Evolutionary conservation across 495 filamentous ascomycete genomes (phyloP).

Genomic region (Hypoxylon trugodes): DNA sequence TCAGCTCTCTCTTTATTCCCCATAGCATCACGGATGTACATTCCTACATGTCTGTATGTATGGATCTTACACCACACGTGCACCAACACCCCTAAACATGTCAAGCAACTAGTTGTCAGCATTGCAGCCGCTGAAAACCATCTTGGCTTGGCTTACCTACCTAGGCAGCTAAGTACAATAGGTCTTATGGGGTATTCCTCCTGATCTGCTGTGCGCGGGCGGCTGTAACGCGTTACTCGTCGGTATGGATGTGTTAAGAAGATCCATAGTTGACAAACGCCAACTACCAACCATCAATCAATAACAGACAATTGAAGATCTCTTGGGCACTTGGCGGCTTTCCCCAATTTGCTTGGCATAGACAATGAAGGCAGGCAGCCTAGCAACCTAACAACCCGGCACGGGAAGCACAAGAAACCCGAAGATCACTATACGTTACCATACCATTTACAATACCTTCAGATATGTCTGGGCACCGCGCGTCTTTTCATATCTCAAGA

Average conservation of each 20-base stretch:
- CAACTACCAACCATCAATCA: slow-evolving; percentile 5
- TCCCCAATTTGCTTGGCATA: slow-evolving; percentile 26
- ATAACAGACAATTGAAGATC: slow-evolving; percentile 27
- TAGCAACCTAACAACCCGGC: slow-evolving; percentile 8
- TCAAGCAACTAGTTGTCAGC: slow-evolving; percentile 16
- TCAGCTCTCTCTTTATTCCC: neutral
- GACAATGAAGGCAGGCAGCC: neutral
- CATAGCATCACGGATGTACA: too few species aligned
- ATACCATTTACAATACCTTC: slow-evolving; percentile 1
- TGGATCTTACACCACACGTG: neutral
- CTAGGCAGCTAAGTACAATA: too few species aligned
- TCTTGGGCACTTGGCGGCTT: slow-evolving; percentile 29
- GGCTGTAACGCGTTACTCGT: slow-evolving; percentile 18
- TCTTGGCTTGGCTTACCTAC: neutral
- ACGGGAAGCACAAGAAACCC: neutral
- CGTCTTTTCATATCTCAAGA: neutral
- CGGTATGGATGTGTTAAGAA: slow-evolving; percentile 16
- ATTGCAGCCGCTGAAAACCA: slow-evolving; percentile 11
- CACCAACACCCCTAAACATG: slow-evolving; percentile 4
- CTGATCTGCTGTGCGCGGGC: neutral
- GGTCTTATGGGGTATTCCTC: too few species aligned
- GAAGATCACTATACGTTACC: neutral
- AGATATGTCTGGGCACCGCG: too few species aligned
- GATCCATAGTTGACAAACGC: slow-evolving; percentile 10
- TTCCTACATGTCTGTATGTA: neutral